Evolutionary conservation across 2,329 filamentous ascomycete species (phyloP), one percentile per base, ranked within the genome.

Genomic region (Hyphodiscus sp.): DNA sequence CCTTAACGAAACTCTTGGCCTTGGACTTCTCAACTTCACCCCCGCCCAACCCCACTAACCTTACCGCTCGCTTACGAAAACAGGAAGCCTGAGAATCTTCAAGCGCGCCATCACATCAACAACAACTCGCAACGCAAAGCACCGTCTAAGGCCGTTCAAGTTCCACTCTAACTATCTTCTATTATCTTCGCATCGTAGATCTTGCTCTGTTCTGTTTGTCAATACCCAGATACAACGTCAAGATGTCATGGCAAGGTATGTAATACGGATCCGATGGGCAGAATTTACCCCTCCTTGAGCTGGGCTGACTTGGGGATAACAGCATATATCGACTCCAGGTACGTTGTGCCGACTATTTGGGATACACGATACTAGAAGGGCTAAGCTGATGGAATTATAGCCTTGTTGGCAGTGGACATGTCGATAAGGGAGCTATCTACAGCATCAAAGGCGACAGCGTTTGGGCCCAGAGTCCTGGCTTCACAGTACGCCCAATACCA

Each of bases 391-490:
- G 52, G 51, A 38, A 41, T 52, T 41, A 63, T 68, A 95, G 90
- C 81, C 83, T 96, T 66, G 81, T 95, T 68, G 86, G 79, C 74
- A 85, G 80, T 65, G 85, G 85, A 67, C 85, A 91, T 70, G 74
- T 95, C 68, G 86, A 94, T 76, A 86, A 90, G 76, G 91, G 81
- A 66, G 87, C 88, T 69, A 91, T 96, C 71, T 83, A 94, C 77
- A 91, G 87, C 73, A 75, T 74, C 61, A 87, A 87, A 63, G 89
- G 90, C 65, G 87, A 88, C 73, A 90, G 85, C 69, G 79, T 82
- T 65, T 95, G 90, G 89, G 90, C 90, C 57, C 70, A 77, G 43
- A 84, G 83, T 26, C 20, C 80, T 51, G 81, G 78, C 63, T 95
- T 96, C 76, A 57, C 59, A 10, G 67, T 69, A 65, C 53, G 67